Base-by-base conservation (phyloP, 305 asterid genomes). In the Stenogyne calaminthoides region DNA sequence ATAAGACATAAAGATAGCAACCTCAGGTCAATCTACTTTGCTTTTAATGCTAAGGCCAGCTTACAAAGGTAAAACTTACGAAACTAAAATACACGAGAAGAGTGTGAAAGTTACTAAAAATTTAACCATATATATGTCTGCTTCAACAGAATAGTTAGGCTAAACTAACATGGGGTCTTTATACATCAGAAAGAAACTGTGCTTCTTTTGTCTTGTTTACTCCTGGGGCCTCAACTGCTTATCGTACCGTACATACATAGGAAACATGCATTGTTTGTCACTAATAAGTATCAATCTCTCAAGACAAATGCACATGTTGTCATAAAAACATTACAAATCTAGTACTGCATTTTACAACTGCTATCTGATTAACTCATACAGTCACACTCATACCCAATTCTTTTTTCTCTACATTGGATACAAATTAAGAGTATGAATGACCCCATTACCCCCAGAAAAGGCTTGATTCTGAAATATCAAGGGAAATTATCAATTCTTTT, bases 251-350 rank as follows among this genome's bases (percentile, higher is more conserved):
- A 55, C 79, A 37, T 19, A 25, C 11, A 39, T 32, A 62, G 74
- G 70, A 32, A 37, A 60, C 54, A 14, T 55, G 76, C 67, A 75
- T 72, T 76, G 70, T 76, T 76, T 80, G 54, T 60, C 59, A 60
- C 72, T 60, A 34, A 80, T 42, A 76, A 65, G 72, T 27, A 59
- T 74, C 78, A 72, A 67, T 52, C 72, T 52, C 71, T 55, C 52
- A 70, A 78, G 77, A 80, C 80, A 78, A 0, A 67, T 69, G 81
- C 81, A 86, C 88, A 81, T 86, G 84, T 76, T 82, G 81, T 71
- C 73, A 74, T 78, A 67, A 84, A 75, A 64, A 76, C 76, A 76
- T 55, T 71, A 49, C 67, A 76, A 52, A 39, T 70, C 74, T 76
- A 58, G 59, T 72, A 47, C 85, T 58, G 68, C 76, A 72, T 81